A percentile compares a stretch with the other conserved stretches of the same genome.
phyloP scores from a whole-genome alignment of 768 basidiomycete species.

The Lactarius quietus region DNA sequence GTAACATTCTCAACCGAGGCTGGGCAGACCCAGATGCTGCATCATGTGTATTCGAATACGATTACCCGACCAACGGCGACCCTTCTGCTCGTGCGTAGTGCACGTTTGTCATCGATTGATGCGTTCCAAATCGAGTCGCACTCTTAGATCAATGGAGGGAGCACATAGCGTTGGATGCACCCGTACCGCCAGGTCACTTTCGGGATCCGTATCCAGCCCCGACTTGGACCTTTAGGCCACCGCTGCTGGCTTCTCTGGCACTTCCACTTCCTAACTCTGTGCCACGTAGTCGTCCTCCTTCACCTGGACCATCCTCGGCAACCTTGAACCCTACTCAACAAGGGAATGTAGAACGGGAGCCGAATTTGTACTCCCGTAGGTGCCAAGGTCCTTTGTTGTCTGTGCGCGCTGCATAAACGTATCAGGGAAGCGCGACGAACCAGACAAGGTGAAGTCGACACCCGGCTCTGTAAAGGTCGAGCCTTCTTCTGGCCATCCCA shows the following conservation, averaged over 20 bases:
- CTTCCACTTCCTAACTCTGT: conserved; percentile 6
- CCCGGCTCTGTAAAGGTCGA: conserved; percentile 1
- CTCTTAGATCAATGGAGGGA: conserved; percentile 21
- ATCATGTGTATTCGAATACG: conserved; percentile 18
- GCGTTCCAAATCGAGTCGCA: neutral
- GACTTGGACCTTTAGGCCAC: conserved; percentile 14
- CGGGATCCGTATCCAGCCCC: conserved; percentile 20
- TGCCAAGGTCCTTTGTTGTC: no score
- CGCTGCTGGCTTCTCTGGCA: conserved; percentile 1
- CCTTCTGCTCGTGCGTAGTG: conserved; percentile 20
- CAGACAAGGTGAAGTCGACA: neutral
- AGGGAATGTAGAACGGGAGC: no score
- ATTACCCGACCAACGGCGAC: conserved; percentile 18
- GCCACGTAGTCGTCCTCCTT: conserved; percentile 15
- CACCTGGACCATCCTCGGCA: neutral
- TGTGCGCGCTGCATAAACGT: no score
- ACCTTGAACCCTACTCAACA: neutral
- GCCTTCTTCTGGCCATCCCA: neutral
- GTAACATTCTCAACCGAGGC: conserved; percentile 11
- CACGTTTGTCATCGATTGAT: neutral
- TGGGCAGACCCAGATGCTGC: conserved; percentile 2
- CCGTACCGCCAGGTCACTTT: conserved; percentile 6
- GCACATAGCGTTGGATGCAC: conserved; percentile 3
- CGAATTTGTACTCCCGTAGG: no score
- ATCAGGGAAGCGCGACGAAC: neutral